Base-by-base conservation (phyloP, 164 flowering plant genomes). In the Piper betle region DNA sequence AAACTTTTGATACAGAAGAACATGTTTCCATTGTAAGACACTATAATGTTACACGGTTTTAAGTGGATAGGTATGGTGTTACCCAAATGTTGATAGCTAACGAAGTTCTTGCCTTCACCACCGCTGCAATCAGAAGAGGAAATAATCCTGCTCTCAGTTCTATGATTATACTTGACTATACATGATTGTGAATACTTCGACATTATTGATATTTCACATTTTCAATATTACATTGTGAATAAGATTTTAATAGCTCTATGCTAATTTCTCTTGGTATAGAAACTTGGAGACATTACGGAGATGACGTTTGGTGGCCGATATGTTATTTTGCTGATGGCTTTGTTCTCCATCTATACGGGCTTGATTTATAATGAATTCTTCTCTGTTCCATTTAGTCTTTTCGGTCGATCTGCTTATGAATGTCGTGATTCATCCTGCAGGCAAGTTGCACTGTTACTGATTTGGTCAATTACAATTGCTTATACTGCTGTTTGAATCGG, bases 221-320 rank as follows among this genome's bases (percentile, higher is more conserved):
- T 42, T 42, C 46, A 42, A 10, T 6, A 42, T 46, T 46, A 15
- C 13, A 12, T 46, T 46, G 50, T 46, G 12, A 10, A 6, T 6
- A 6, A 46, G 15, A 10, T 42, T 42, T 42, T 12, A 10, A 46
- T 46, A 46, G 15, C 10, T 46, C 15, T 10, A 46, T 46, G 12
- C 16, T 64, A 17, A n/a, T 55, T 61, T 20, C 62, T 60, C 18
- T 53, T 68, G 57, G 57, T 64, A 63, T 87, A 93, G 99, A 93
- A 93, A 67, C 93, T 93, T 66, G 97, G 89, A 64, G 99, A 91
- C 75, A 93, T 93, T 59, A 80, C 72, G 59, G 96, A 86, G 62
- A 88, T 93, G 97, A 71, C 86, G 37, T 94, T 94, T 74, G 96
- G 99, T 59, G 99, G 99, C 5, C 97, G 99, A 65, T 93, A 93